phyloP scores from a whole-genome alignment of 2,329 filamentous ascomycete species.

The Fusarium mangiferae region DNA sequence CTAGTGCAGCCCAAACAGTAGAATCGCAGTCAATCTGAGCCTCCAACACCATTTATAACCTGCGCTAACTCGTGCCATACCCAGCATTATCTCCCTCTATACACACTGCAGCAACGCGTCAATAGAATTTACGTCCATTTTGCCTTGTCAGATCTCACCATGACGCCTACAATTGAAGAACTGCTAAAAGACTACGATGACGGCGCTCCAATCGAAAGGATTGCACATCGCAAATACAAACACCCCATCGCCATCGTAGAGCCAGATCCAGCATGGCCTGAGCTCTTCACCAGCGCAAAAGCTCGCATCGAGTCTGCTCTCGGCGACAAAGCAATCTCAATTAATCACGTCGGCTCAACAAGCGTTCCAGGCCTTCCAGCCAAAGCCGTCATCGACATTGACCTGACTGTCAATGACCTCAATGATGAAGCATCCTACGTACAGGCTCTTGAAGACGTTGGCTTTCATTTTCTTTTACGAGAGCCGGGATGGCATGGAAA shows the following conservation, averaged over 20 bases:
- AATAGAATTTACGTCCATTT: rapidly evolving
- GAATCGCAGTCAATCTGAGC: neutral
- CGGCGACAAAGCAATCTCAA: slow-evolving; percentile 48
- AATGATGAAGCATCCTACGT: slow-evolving; percentile 56
- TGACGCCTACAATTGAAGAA: slow-evolving; percentile 38
- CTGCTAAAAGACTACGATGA: slow-evolving; percentile 45
- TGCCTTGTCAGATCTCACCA: neutral
- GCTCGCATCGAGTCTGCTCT: slow-evolving; percentile 50
- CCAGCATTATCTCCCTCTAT: too few relatives aligned
- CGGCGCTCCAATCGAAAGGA: too few relatives aligned
- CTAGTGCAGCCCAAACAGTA: neutral
- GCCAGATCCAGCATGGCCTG: slow-evolving; percentile 52
- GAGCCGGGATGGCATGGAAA: slow-evolving; percentile 61
- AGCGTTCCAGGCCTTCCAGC: slow-evolving; percentile 60
- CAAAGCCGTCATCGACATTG: slow-evolving; percentile 64
- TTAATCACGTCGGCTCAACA: slow-evolving; percentile 62
- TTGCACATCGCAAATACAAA: too few relatives aligned
- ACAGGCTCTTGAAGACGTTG: slow-evolving; percentile 53
- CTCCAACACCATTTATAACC: neutral
- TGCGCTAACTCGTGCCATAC: neutral
- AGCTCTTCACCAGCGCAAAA: slow-evolving; percentile 45
- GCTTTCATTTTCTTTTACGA: slow-evolving; percentile 58
- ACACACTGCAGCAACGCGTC: rapidly evolving
- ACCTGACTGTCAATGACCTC: slow-evolving; percentile 56
- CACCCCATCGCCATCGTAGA: slow-evolving; percentile 48